phyloP scores from a whole-genome alignment of 352 stramenopile genomes.

The Globisporangium nodosum region DNA sequence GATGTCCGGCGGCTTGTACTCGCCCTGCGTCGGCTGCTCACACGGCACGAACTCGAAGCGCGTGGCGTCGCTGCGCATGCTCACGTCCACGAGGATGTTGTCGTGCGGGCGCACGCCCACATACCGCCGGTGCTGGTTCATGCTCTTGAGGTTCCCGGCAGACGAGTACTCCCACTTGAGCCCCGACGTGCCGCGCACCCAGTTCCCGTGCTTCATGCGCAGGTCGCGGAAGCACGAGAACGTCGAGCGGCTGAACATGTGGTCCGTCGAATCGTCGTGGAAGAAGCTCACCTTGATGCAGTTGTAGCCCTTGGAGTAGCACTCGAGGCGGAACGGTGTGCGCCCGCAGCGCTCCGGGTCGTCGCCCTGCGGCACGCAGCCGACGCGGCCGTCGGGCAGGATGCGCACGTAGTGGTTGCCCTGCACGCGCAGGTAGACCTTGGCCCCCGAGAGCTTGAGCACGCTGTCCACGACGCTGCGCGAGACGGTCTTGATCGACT shows the following conservation, averaged over 20 bases:
- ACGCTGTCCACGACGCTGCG: slow-evolving; percentile 62
- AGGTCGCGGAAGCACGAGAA: slow-evolving; percentile 83
- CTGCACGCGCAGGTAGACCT: slow-evolving; percentile 65
- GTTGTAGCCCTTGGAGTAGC: slow-evolving; percentile 80
- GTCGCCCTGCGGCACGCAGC: slow-evolving; percentile 38
- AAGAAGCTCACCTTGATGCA: slow-evolving; percentile 84
- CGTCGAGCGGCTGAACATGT: slow-evolving; percentile 85
- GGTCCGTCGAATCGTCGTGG: slow-evolving; percentile 35
- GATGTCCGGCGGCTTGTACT: slow-evolving; percentile 55
- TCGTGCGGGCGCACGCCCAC: slow-evolving; percentile 63
- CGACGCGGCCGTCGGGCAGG: slow-evolving; percentile 40
- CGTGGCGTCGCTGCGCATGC: slow-evolving; percentile 75
- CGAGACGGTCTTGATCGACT: slow-evolving; percentile 70
- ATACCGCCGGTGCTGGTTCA: slow-evolving; percentile 87
- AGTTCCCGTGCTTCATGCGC: slow-evolving; percentile 65
- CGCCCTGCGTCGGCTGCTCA: slow-evolving; percentile 30
- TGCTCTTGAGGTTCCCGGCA: slow-evolving; percentile 76
- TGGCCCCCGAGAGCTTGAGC: slow-evolving; percentile 48
- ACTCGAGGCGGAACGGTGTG: slow-evolving; percentile 70
- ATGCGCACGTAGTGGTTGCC: slow-evolving; percentile 65
- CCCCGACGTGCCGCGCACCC: slow-evolving; percentile 52
- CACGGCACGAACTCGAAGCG: slow-evolving; percentile 76
- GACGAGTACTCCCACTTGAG: slow-evolving; percentile 82
- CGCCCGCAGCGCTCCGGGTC: slow-evolving; percentile 40
- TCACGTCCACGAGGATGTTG: slow-evolving; percentile 72